phyloP scores from a whole-genome alignment of 2,329 filamentous ascomycete genomes.

The Dactylellina haptotyla region DNA sequence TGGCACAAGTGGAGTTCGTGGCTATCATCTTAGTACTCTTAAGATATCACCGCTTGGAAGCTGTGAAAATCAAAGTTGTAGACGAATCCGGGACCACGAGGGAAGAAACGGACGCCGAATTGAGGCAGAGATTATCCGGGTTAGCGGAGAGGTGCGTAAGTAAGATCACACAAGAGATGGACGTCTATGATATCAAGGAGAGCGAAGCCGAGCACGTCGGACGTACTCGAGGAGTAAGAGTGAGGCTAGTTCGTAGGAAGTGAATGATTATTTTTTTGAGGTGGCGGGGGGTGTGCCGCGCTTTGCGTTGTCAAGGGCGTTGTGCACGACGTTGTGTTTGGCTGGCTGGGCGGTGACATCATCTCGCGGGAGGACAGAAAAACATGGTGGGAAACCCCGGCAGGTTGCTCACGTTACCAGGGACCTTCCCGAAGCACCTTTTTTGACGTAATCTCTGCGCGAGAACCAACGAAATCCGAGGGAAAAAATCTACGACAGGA shows the following conservation, averaged over 20 bases:
- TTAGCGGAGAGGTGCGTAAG: conserved; percentile 8
- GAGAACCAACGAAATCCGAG: background rate
- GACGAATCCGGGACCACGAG: background rate
- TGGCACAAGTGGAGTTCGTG: conserved; percentile 69
- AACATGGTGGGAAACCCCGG: background rate
- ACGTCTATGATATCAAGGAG: conserved; percentile 29
- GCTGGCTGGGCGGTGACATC: background rate
- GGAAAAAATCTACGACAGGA: background rate
- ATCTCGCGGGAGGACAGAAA: background rate
- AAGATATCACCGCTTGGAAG: conserved; percentile 56
- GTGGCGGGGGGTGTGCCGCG: background rate
- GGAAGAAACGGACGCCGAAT: conserved; percentile 25
- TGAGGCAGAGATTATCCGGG: background rate
- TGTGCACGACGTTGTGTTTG: too few species aligned
- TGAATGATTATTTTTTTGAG: background rate
- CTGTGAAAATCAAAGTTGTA: conserved; percentile 47
- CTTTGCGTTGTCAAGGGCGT: background rate
- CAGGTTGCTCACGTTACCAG: too few species aligned
- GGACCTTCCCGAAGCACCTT: conserved; percentile 1
- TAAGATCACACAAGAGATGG: conserved; percentile 29
- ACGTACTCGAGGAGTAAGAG: background rate
- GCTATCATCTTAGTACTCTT: conserved; percentile 64
- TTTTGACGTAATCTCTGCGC: background rate
- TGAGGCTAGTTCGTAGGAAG: conserved; percentile 10
- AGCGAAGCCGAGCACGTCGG: background rate